These are phyloP conservation scores for Tolypocladium amazonense DNA, from an alignment of 2,329 filamentous ascomycete genomes.

Conservation along the genomic window DNA sequence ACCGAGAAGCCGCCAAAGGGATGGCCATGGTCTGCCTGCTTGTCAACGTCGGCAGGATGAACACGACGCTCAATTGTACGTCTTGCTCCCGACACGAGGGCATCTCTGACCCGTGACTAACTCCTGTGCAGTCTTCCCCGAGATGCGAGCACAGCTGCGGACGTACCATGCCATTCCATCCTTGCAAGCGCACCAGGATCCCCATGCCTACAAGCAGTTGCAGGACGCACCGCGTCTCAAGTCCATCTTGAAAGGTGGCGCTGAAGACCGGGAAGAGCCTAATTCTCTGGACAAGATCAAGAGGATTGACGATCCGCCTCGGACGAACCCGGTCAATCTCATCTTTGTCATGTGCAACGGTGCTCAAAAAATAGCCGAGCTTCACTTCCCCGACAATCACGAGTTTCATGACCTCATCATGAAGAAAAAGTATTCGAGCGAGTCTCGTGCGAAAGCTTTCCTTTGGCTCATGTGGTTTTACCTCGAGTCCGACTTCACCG, in stretches of 20 bases:
- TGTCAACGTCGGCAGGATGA: constrained; percentile 97
- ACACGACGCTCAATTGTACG: constrained; percentile 94
- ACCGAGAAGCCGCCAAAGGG: constrained; percentile 83
- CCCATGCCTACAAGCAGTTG: constrained; percentile 93
- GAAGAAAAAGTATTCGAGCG: constrained; percentile 72
- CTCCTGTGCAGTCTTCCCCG: constrained; percentile 69
- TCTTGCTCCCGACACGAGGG: constrained; percentile 4
- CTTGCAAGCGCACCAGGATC: constrained; percentile 86
- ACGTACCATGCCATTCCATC: constrained; percentile 98
- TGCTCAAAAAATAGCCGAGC: constrained; percentile 81
- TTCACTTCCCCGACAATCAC: constrained; percentile 74
- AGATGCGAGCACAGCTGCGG: constrained; percentile 95
- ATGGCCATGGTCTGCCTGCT: constrained; percentile 99
- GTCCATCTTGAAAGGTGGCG: constrained; percentile 93
- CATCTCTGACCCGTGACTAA: constrained; percentile 7
- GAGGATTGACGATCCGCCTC: constrained; percentile 44
- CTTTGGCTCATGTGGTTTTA: constrained; percentile 99
- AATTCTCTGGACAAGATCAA: constrained; percentile 76
- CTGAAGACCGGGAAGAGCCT: constrained; percentile 80
- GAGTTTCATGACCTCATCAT: constrained; percentile 98
- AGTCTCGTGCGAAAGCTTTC: constrained; percentile 77
- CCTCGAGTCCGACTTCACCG: constrained; percentile 86
- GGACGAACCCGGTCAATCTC: constrained; percentile 94
- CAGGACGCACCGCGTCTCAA: constrained; percentile 94
- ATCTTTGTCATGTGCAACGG: constrained; percentile 91